Evolutionary conservation across 495 filamentous ascomycete species (phyloP), one percentile per base, ranked within the genome.

Genomic region (Hypomontagnella submonticulosa): DNA sequence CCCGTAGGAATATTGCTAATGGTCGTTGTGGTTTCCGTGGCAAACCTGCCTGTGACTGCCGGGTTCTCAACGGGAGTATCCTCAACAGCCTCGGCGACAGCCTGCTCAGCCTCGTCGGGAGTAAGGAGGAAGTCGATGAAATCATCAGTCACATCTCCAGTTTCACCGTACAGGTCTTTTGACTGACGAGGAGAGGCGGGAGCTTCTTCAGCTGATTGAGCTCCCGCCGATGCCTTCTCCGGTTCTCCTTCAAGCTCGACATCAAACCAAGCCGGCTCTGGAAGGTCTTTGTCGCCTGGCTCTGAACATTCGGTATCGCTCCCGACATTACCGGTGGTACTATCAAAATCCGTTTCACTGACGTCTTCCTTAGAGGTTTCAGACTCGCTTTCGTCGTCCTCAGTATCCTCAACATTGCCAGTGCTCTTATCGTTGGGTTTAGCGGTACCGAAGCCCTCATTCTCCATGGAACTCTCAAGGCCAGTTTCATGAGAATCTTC

Each of bases 101-200:
- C 10, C 4, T 32, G 18, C 16, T 37, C 23, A 27, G 11, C 27
- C 7, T 56, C 43, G 6, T 18, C 27, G 12, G 15, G 18, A 3
- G 27, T 18, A 3, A 58, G 9, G 33, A 62, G 49, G 27, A 59
- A 54, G 12, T 65, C 62, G 9, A 65, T 41, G 16, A 59, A 23
- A 13, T 65, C 62, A 34, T 59, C 57, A 10, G 23, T 36, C 1
- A 60, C 33, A 0, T 40, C 57, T 4, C 43, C 46, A 34, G 10
- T 9, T 12, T 12, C 34, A 15, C 10, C 7, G 20, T 3, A 23
- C 20, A 16, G 1, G 2, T 40, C 34, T n/a, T 27, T 12, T 3
- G 6, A 27, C 11, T 40, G 10, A 12, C 6, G n/a, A 4, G 15
- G 48, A 36, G 16, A 1, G n/a, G 8, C 4, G 1, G 33, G 33